phyloP scores from a whole-genome alignment of 1,284 basidiomycete species.

The Neotropicomus parvogracilis region DNA sequence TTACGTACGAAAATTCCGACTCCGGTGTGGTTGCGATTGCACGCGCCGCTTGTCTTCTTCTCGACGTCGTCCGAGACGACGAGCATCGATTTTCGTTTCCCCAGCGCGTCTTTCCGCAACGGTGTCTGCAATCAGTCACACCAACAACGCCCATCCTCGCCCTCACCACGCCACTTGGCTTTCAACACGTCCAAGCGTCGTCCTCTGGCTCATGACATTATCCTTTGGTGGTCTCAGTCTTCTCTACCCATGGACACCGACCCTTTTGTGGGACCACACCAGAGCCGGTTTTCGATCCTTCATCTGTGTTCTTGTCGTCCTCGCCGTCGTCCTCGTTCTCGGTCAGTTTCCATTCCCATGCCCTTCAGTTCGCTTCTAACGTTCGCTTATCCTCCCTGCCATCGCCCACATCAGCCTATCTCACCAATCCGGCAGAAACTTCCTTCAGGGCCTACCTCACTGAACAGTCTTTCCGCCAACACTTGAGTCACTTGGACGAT shows the following conservation, averaged over 20 bases:
- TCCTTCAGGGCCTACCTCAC: conserved; percentile 93
- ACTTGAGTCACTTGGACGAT: conserved; percentile 84
- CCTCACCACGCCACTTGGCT: conserved; percentile 18
- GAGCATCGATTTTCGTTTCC: conserved; percentile 7
- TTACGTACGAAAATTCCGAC: conserved; percentile 29
- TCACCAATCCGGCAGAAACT: conserved; percentile 89
- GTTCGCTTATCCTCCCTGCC: conserved; percentile 9
- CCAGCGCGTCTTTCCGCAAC: conserved; percentile 22
- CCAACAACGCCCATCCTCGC: conserved; percentile 18
- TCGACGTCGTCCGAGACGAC: conserved; percentile 22
- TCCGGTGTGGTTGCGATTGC: conserved; percentile 27
- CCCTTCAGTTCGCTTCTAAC: neutral
- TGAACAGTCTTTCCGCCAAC: conserved; percentile 91
- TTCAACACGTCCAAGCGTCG: conserved; percentile 11
- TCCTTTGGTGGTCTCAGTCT: conserved; percentile 60
- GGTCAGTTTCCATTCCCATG: conserved; percentile 45
- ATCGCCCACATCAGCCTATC: conserved; percentile 62
- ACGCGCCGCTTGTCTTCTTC: neutral
- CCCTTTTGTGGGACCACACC: conserved; percentile 48
- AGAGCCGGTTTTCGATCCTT: conserved; percentile 65
- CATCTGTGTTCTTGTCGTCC: conserved; percentile 61
- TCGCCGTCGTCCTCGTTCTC: conserved; percentile 65
- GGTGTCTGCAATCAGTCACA: conserved; percentile 28
- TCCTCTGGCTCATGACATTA: conserved; percentile 58
- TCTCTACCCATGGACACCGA: conserved; percentile 55